Evolutionary conservation across 139 green algal species (phyloP).

Genomic region (Marvania coccoides): DNA sequence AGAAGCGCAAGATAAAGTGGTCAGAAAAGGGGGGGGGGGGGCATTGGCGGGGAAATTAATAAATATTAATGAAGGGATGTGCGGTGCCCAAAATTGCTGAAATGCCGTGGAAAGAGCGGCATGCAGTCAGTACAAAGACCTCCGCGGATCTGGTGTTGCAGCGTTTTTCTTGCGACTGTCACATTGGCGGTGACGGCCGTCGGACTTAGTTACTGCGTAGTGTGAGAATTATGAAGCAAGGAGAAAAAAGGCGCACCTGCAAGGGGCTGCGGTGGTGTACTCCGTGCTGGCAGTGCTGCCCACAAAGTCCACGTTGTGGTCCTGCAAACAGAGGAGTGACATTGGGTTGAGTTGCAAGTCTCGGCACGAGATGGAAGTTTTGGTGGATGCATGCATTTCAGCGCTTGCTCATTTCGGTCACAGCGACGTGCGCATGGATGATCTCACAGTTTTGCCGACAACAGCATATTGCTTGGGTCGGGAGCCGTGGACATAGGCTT

Average conservation of each 20-base stretch:
- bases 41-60: neutral
- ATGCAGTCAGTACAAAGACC: conserved; percentile 12
- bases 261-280: conserved; percentile 6
- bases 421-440: neutral
- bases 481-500: conserved; percentile 15
- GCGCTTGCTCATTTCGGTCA: neutral
- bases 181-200: conserved; percentile 9
- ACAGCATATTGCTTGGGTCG: conserved; percentile 23
- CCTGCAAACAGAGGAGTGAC: neutral
- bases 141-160: conserved; percentile 20
- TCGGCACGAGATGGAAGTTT: neutral
- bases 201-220: conserved; percentile 24
- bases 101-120: neutral
- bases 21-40: neutral
- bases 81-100: conserved; percentile 14
- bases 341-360: no score
- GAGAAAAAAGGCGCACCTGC: conserved; percentile 1
- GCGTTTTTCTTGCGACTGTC: conserved; percentile 10
- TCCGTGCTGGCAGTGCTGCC: conserved; percentile 18
- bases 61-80: neutral
- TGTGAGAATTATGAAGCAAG: no score
- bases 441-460: conserved; percentile 24
- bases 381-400: neutral
- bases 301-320: conserved; percentile 23
- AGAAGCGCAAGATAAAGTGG: no score